A percentile compares a stretch with the other conserved stretches of the same genome.
phyloP scores from a whole-genome alignment of 148 eudicot species.

The Vaccinium vitisidaea region DNA sequence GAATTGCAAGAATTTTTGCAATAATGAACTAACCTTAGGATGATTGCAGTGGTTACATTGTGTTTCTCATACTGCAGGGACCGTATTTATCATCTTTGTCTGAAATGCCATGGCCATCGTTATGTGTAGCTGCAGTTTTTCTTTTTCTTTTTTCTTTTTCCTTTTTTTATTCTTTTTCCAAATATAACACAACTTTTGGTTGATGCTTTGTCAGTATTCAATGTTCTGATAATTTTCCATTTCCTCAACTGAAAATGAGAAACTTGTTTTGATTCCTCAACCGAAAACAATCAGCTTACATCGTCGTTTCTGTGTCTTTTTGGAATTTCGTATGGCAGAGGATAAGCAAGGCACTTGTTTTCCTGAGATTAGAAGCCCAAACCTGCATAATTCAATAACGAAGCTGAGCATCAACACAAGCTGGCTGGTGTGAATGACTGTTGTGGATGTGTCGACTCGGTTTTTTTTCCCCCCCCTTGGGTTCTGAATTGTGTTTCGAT shows the following conservation, averaged over 20 bases:
- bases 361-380: conserved; percentile 59
- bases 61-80: too few species aligned
- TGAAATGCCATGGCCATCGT: too few species aligned
- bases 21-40: neutral
- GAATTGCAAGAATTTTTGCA: neutral
- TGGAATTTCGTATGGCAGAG: conserved; percentile 43
- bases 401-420: neutral
- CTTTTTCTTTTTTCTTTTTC: neutral
- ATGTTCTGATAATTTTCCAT: neutral
- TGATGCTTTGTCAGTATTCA: neutral
- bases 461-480: neutral
- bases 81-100: too few species aligned
- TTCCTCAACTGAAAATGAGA: neutral
- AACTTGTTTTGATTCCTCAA: neutral
- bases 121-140: neutral
- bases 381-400: conserved; percentile 50
- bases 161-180: neutral
- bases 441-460: neutral
- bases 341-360: conserved; percentile 49
- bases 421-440: neutral
- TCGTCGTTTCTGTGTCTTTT: neutral
- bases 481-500: neutral
- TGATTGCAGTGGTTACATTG: neutral
- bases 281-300: too few species aligned
- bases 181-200: neutral